Conservation (phyloP, 768 basidiomycete species). For the Polyporus arcularius region DNA sequence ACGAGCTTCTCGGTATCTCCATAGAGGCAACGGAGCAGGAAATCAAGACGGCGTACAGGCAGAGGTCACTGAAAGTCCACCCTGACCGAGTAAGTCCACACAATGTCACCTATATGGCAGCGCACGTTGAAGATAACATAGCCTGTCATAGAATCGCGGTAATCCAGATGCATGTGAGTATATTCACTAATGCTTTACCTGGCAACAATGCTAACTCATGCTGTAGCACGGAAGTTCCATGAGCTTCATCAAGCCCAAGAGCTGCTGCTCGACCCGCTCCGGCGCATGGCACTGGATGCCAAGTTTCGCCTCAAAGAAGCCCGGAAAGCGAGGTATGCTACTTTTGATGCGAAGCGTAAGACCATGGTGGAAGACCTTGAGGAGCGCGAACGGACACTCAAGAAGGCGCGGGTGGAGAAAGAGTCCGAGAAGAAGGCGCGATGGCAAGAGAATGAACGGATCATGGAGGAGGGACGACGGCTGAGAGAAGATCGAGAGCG, state of each 20-base stretch:
- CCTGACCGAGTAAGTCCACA: constrained; percentile 69
- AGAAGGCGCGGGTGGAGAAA: constrained; percentile 67
- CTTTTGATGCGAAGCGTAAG: constrained; percentile 74
- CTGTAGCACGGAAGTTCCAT: constrained; percentile 76
- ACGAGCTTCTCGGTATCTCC: constrained; percentile 65
- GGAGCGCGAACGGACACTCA: constrained; percentile 73
- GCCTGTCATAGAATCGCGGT: constrained; percentile 60
- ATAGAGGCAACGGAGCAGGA: constrained; percentile 74
- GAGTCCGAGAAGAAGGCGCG: constrained; percentile 54
- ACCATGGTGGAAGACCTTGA: constrained; percentile 77
- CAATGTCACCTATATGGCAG: neutral
- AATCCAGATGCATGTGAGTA: constrained; percentile 74
- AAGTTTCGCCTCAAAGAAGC: constrained; percentile 73
- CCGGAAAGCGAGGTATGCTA: constrained; percentile 65
- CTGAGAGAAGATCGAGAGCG: constrained; percentile 68
- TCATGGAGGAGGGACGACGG: constrained; percentile 73
- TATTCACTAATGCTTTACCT: neutral
- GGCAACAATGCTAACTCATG: neutral
- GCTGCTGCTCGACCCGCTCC: constrained; percentile 76
- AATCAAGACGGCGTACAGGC: constrained; percentile 77
- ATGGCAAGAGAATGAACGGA: constrained; percentile 65
- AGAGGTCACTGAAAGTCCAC: constrained; percentile 82
- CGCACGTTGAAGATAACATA: constrained; percentile 14
- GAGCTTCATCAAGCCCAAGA: constrained; percentile 82
- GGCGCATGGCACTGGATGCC: constrained; percentile 77